Base-by-base conservation (phyloP, 179 eudicot genomes). In the Sideroxylon spinosum region DNA sequence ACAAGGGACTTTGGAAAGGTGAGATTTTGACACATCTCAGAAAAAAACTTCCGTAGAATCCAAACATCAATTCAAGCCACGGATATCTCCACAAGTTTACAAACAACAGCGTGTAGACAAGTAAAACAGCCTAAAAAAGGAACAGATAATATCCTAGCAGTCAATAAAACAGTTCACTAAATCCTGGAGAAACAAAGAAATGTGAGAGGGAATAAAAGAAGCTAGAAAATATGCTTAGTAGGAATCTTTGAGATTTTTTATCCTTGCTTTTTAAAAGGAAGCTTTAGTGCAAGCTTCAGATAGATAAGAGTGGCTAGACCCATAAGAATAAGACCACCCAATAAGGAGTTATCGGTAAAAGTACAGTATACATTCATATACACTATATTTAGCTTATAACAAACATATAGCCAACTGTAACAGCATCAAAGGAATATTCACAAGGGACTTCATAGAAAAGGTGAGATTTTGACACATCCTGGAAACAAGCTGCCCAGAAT, bases 351-450 rank as follows among this genome's bases (percentile, higher is more conserved):
- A 71, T 52, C 74, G 52, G 60, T 53, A 25, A n/a, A 23, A 11
- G n/a, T 48, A 48, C 57, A 70, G 57, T 28, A 70, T 49, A 48
- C 0, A 8, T 60, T 23, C 65, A 22, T 25, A 13, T 17, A 10
- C 68, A 25, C 68, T 66, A 62, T 9, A 62, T 23, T 62, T 23
- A 23, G 67, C 32, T 62, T 62, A 62, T 62, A 19, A 46, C 7
- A 12, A 69, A 10, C 48, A 71, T 5, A 23, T n/a, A 71, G 44
- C 44, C 44, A 1, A 37, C 44, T 37, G 44, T 37, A 73, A 60
- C 63, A 73, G 49, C 64, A 55, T 55, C 50, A 73, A 59, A 32
- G 66, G 65, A 73, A 73, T 57, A 26, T 72, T 17, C 59, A n/a
- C 74, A 14, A n/a, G 59, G 46, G 22, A 50, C 28, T 25, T 26